These are phyloP conservation scores for Sordaria brevicollis DNA, from an alignment of 495 filamentous ascomycete species.

Conservation along the genomic window DNA sequence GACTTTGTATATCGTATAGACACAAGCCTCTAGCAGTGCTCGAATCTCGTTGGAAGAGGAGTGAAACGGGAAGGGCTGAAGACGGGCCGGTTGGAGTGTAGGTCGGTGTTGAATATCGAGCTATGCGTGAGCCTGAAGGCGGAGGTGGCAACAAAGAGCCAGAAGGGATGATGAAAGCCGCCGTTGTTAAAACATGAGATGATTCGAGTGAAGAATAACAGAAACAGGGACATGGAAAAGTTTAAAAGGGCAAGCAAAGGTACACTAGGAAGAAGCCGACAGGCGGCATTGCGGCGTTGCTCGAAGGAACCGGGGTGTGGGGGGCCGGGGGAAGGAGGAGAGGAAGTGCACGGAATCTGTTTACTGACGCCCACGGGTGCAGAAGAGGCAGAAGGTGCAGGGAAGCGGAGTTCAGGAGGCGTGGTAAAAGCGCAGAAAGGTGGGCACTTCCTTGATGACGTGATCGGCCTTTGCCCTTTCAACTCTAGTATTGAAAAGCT, in stretches of 20 bases:
- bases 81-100: neutral
- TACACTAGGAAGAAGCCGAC: neutral
- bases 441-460: neutral
- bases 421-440: neutral
- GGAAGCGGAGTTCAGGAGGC: neutral
- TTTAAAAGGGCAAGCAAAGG: neutral
- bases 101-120: neutral
- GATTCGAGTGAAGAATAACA: neutral
- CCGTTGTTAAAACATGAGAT: neutral
- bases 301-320: neutral
- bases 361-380: neutral
- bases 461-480: neutral
- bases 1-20: neutral
- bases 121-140: neutral
- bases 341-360: neutral
- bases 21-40: neutral
- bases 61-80: neutral
- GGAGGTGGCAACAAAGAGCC: neutral
- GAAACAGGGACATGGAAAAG: neutral
- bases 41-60: neutral
- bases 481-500: neutral
- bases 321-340: neutral
- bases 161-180: neutral
- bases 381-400: neutral
- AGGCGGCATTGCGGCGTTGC: neutral